Evolutionary conservation across 2,329 filamentous ascomycete species (phyloP).

Genomic region (Apiospora koreana): DNA sequence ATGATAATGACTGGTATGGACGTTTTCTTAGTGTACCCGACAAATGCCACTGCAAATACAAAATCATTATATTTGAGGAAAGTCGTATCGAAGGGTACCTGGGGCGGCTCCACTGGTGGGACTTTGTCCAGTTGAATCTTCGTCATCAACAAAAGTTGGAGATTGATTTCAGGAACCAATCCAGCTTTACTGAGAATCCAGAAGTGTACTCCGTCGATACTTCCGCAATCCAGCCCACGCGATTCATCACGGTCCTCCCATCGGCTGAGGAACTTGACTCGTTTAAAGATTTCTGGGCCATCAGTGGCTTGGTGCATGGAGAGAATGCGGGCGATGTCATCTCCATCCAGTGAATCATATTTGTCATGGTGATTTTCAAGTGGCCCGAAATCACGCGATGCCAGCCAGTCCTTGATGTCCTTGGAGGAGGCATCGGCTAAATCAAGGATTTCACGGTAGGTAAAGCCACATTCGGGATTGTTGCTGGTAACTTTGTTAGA

Average conservation of each 20-base stretch:
- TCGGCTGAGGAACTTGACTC: background rate
- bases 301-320: background rate
- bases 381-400: background rate
- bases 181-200: background rate
- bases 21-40: background rate
- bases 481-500: background rate
- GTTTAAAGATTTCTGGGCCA: background rate
- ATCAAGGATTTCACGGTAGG: background rate
- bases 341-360: background rate
- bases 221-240: accelerated
- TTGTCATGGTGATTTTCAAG: too few species aligned
- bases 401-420: background rate
- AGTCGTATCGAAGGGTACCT: too few species aligned
- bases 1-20: background rate
- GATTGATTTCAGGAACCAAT: background rate
- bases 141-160: background rate
- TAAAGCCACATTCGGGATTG: background rate
- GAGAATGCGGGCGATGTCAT: background rate
- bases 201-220: background rate
- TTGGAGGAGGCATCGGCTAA: background rate
- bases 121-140: accelerated
- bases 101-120: too few species aligned
- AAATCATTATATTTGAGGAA: too few species aligned
- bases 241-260: background rate
- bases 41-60: background rate